These are phyloP conservation scores for Pleurotus salmoneostramineus DNA, from an alignment of 768 basidiomycete species.

Conservation along the genomic window DNA sequence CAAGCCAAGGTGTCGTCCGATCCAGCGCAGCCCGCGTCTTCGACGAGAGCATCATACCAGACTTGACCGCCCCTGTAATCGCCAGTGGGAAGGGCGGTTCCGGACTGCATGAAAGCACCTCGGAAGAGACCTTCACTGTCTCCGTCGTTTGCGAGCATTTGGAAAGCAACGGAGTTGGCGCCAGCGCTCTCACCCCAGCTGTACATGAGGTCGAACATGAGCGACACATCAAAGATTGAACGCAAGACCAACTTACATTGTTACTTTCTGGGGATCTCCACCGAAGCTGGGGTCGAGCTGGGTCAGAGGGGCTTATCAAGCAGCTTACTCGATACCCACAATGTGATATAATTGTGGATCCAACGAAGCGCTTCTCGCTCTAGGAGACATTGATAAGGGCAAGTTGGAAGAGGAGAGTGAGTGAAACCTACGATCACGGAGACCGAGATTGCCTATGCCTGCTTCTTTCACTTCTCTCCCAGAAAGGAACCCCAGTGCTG, in stretches of 20 bases:
- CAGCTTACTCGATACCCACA: too few relatives aligned
- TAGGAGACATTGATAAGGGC: slow-evolving; percentile 10
- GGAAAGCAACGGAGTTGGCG: slow-evolving; percentile 46
- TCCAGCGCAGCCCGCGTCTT: slow-evolving; percentile 15
- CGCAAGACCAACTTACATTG: slow-evolving; percentile 29
- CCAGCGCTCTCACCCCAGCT: slow-evolving; percentile 59
- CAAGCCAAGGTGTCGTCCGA: slow-evolving; percentile 19
- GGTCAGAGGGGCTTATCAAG: too few relatives aligned
- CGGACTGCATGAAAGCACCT: slow-evolving; percentile 48
- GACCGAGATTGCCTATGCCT: slow-evolving; percentile 36
- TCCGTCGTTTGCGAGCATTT: slow-evolving; percentile 44
- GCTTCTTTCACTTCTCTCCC: slow-evolving; percentile 24
- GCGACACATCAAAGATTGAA: not conserved
- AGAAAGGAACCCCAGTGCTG: slow-evolving; percentile 27
- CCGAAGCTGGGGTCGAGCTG: slow-evolving; percentile 37
- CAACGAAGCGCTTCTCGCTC: slow-evolving; percentile 37
- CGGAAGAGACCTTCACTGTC: slow-evolving; percentile 44
- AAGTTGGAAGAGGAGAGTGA: not conserved
- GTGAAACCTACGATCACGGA: slow-evolving; percentile 33
- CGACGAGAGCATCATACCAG: slow-evolving; percentile 22
- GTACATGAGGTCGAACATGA: not conserved
- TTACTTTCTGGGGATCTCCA: slow-evolving; percentile 52
- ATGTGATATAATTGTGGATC: slow-evolving; percentile 46
- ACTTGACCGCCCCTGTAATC: slow-evolving; percentile 32
- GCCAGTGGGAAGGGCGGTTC: slow-evolving; percentile 40